Evolutionary conservation across 1,284 basidiomycete species (phyloP), one percentile per base, ranked within the genome.

Genomic region (Neonothopanus nambi): DNA sequence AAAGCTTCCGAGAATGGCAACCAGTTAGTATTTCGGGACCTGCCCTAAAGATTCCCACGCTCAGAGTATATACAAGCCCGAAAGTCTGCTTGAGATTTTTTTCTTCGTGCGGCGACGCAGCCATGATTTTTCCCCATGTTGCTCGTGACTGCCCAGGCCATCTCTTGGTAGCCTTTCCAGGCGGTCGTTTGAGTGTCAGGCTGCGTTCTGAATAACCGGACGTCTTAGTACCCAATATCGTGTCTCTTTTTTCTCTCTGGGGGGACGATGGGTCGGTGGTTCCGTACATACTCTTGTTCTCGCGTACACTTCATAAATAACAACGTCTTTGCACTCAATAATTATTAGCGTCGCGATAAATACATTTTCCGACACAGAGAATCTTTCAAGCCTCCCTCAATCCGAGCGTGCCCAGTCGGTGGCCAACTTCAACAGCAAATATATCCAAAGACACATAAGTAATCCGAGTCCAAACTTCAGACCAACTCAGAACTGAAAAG

Each of bases 111-210:
- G 88, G 88, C 88, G 75, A 77, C 88, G 82, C 85, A 81, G 81
- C 80, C 79, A 78, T 75, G 63, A 67, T 69, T 72, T 75, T 84
- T 85, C 83, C 88, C 87, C 80, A 79, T 87, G 88, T 91, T 91
- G 88, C 88, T 91, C 88, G 85, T 87, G 75, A 76, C 80, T 75
- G 84, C 78, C 66, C 68, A 69, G 66, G 59, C 54, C 30, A 9
- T 33, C 42, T 40, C 61, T 61, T 52, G 56, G 50, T 61, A 66
- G 67, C 59, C 54, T 33, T 9, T 70, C 63, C 63, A 87, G 76
- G 85, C 81, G 78, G 85, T 77, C 70, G 87, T 90, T 89, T 68
- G 88, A 91, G 88, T 89, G 88, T 91, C 89, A 89, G 77, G 84
- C 78, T 77, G 85, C 87, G 88, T 76, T 74, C 75, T 77, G 87